Evolutionary conservation across 1,139 yeast species (phyloP).

Genomic region (Candida sp.): DNA sequence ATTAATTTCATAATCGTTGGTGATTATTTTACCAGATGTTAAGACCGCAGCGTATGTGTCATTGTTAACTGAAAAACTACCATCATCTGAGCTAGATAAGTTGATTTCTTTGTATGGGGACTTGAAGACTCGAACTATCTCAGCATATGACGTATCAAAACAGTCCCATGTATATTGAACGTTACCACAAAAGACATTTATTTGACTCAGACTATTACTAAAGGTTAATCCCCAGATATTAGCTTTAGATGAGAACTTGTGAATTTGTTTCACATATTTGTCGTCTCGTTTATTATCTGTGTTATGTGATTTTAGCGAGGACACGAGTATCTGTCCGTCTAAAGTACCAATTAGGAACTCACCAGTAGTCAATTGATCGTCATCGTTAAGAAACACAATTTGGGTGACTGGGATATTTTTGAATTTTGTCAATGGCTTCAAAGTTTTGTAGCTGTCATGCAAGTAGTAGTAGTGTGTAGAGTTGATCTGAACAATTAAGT

Average conservation of each 20-base stretch:
- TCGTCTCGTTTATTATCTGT: conserved; percentile 32
- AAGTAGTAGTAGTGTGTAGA: conserved; percentile 25
- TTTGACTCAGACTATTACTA: conserved; percentile 19
- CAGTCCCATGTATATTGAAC: conserved; percentile 31
- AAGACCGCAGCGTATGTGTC: conserved; percentile 14
- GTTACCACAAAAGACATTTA: conserved; percentile 18
- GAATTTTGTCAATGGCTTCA: conserved; percentile 31
- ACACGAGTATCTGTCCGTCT: conserved; percentile 28
- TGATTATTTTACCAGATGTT: conserved; percentile 13
- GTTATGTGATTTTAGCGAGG: conserved; percentile 24
- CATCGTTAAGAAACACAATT: conserved; percentile 19
- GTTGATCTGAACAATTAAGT: conserved; percentile 28
- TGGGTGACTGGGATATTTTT: conserved; percentile 24
- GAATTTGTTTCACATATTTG: conserved; percentile 28
- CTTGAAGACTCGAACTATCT: conserved; percentile 28
- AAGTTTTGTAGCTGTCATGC: conserved; percentile 26
- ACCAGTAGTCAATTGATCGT: conserved; percentile 14
- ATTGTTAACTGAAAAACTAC: conserved; percentile 11
- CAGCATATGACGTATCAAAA: conserved; percentile 27
- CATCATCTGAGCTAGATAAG: conserved; percentile 8
- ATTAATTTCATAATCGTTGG: conserved; percentile 26
- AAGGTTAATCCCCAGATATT: conserved; percentile 19
- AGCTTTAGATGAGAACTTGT: conserved; percentile 11
- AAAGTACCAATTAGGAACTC: conserved; percentile 27
- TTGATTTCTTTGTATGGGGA: conserved; percentile 13